Conservation (phyloP, 805 yeast species). For the Diddensiella transvaalensis region DNA sequence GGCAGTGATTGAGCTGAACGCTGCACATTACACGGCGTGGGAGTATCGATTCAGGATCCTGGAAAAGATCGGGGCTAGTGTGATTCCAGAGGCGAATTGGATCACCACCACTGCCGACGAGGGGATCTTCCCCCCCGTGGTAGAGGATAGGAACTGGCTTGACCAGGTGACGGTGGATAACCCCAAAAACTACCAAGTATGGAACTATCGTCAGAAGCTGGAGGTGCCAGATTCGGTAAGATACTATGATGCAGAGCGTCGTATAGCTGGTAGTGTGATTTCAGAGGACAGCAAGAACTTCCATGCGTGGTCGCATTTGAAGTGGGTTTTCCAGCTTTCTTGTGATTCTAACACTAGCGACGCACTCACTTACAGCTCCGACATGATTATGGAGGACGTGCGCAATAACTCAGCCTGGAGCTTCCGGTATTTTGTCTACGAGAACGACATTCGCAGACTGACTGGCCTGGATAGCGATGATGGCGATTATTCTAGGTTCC, state of each 20-base stretch:
- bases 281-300: slow-evolving; percentile 83
- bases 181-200: slow-evolving; percentile 93
- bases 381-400: slow-evolving; percentile 56
- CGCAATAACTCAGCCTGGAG: slow-evolving; percentile 94
- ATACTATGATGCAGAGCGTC: slow-evolving; percentile 50
- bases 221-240: slow-evolving; percentile 34
- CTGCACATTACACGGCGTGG: slow-evolving; percentile 95
- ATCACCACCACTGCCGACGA: slow-evolving; percentile 7
- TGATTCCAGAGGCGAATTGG: slow-evolving; percentile 28
- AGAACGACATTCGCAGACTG: too few species aligned
- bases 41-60: slow-evolving; percentile 35
- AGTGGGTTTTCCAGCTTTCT: slow-evolving; percentile 62
- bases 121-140: slow-evolving; percentile 25
- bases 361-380: slow-evolving; percentile 52
- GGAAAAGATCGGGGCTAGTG: slow-evolving; percentile 29
- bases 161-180: slow-evolving; percentile 68
- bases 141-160: slow-evolving; percentile 71
- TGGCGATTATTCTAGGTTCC: slow-evolving; percentile 26
- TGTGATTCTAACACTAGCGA: slow-evolving; percentile 21
- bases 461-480: slow-evolving; percentile 10
- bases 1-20: slow-evolving; percentile 59
- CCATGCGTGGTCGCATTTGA: slow-evolving; percentile 92
- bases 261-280: slow-evolving; percentile 63
- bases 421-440: slow-evolving; percentile 63
- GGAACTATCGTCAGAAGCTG: slow-evolving; percentile 83